Evolutionary conservation across 306 rosid species (phyloP), one percentile per base, ranked within the genome.

Genomic region (Prunus campanulata): DNA sequence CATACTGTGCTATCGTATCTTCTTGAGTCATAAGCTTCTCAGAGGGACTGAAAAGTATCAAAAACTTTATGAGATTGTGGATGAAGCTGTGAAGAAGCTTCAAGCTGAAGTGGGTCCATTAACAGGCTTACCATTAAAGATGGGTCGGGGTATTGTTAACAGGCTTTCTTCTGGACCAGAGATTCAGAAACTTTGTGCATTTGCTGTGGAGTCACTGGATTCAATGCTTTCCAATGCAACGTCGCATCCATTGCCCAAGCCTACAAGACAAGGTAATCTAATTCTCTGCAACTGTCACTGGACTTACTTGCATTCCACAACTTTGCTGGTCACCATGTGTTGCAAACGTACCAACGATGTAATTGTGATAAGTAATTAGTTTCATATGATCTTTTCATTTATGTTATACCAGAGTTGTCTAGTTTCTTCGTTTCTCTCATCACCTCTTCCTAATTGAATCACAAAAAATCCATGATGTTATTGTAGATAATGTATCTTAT

Each of bases 141-240:
- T 89, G 88, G 92, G 98, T 42, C 84, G 99, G 83, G 99, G 97
- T 52, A 92, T 95, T 67, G 99, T 95, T 35, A 95, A 95, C 82
- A 89, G 99, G 88, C 99, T 95, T 79, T 89, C 97, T n/a, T 92
- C 96, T 0, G 99, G 99, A 72, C 97, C 94, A 39, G 97, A 89
- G 85, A 91, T 95, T 78, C 97, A 95, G 88, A 90, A 86, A 79
- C 92, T 89, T 32, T 95, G 98, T 72, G 86, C 90, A 50, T 84
- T 77, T 62, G 98, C 97, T 80, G 52, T 92, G 84, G 92, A 90
- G 66, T 88, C 85, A 60, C 87, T 95, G 52, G 93, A 92, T 78
- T 90, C 85, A 27, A 68, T 88, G 77, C 82, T 78, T 81, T 85
- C 83, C 51, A 78, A 75, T 52, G 78, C 77, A 66, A 46, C 74